Conservation (phyloP, 768 basidiomycete species). For the Phylloporus sp. region DNA sequence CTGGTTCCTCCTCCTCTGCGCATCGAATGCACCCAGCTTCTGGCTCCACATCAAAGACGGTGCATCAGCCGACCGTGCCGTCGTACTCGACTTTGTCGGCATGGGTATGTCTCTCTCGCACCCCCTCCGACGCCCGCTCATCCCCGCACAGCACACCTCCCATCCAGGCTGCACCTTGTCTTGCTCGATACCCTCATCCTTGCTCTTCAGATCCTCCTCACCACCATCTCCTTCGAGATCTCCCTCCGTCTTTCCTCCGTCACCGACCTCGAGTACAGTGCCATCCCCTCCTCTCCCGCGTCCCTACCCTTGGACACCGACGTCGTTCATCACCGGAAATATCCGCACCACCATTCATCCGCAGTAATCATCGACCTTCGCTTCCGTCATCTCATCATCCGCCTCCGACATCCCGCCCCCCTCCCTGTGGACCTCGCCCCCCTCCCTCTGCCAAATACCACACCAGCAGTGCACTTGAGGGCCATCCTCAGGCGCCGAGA, state of each 20-base stretch:
- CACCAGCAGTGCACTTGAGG: slow-evolving; percentile 44
- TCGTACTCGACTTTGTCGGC: slow-evolving; percentile 77
- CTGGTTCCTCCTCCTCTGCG: slow-evolving; percentile 55
- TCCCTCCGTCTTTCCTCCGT: slow-evolving; percentile 36
- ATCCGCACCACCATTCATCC: slow-evolving; percentile 25
- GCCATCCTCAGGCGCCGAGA: slow-evolving; percentile 49
- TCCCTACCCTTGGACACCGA: slow-evolving; percentile 17
- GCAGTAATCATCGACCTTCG: slow-evolving; percentile 63
- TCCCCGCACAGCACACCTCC: slow-evolving; percentile 41
- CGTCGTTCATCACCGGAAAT: slow-evolving; percentile 16
- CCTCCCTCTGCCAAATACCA: slow-evolving; percentile 59
- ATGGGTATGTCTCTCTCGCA: slow-evolving; percentile 46
- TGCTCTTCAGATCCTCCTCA: slow-evolving; percentile 59
- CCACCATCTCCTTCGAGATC: slow-evolving; percentile 64
- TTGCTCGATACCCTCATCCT: slow-evolving; percentile 65
- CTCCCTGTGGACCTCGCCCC: slow-evolving; percentile 30
- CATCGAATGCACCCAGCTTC: slow-evolving; percentile 54
- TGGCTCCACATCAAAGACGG: slow-evolving; percentile 57
- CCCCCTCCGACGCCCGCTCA: slow-evolving; percentile 11
- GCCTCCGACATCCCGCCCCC: slow-evolving; percentile 52
- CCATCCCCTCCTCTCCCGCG: slow-evolving; percentile 26
- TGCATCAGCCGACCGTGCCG: slow-evolving; percentile 50
- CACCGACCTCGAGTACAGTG: slow-evolving; percentile 39
- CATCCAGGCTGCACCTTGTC: slow-evolving; percentile 64
- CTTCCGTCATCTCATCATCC: slow-evolving; percentile 47